Conservation (phyloP, 164 flowering plant species). For the Liriodendron chinense region DNA sequence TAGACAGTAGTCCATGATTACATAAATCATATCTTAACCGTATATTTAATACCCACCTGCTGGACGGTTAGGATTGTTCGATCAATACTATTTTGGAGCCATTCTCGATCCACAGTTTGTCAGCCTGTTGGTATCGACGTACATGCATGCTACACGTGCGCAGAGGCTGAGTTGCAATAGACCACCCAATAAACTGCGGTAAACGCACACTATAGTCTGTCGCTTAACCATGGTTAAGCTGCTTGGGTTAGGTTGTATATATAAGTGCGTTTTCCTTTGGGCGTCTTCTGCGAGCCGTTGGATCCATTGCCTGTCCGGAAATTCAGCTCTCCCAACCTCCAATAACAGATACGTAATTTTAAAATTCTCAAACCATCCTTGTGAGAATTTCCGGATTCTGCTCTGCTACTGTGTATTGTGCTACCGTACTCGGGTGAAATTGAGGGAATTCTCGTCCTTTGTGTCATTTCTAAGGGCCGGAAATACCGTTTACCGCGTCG, state of each 20-base stretch:
- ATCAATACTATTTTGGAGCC: no score
- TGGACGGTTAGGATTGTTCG: no score
- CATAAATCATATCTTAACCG: no score
- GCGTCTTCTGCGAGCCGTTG: constrained; percentile 12
- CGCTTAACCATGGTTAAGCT: constrained; percentile 11
- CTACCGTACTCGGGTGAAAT: background rate
- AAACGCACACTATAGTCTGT: no score
- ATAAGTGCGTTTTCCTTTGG: constrained; percentile 4
- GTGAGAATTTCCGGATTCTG: background rate
- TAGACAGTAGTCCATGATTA: no score
- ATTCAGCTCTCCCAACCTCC: background rate
- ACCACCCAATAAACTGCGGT: no score
- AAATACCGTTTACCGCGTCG: background rate
- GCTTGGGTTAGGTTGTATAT: background rate
- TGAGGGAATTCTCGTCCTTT: background rate
- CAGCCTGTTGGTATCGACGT: no score
- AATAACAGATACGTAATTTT: background rate
- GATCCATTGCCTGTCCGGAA: constrained; percentile 1
- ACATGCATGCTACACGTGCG: no score
- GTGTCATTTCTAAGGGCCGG: background rate
- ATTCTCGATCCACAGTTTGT: no score
- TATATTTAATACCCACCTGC: no score
- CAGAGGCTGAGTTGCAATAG: no score
- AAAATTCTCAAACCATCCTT: background rate
- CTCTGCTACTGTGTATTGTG: background rate